Base-by-base conservation (phyloP, 148 eudicot genomes). In the Gaultheria prostrata region DNA sequence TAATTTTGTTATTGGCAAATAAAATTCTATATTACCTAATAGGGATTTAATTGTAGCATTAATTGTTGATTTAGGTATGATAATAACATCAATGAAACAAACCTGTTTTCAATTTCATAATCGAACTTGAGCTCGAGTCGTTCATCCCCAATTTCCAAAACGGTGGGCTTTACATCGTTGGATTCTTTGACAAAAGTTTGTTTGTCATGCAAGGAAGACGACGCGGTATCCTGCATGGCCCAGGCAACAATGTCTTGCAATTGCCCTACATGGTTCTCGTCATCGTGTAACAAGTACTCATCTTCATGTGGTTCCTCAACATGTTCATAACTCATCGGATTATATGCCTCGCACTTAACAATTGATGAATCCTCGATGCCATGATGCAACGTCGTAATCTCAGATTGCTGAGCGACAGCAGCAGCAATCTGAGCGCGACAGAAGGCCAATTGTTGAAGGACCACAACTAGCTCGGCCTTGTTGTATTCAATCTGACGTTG, bases 361-460 rank as follows among this genome's bases (percentile, higher is more conserved):
- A 51, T 50, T 21, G 50, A 28, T 12, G 24, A 17, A 13, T 79
- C 79, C 18, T 65, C 71, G 8, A 21, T 77, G 4, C 14, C 76
- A 13, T 51, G 35, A n/a, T 54, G 72, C 28, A 63, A 12, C 18
- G 35, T 54, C 0, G 54, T 67, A 2, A 73, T 77, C 2, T 51
- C 77, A 14, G 59, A 61, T 20, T 84, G 82, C 33, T 80, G 63
- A 53, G 85, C 14, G 8, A 54, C 85, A 3, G 86, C 79, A 6
- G 80, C 85, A 24, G 86, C 79, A 12, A 83, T 86, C 11, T 85
- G 91, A 12, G 94, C 91, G 11, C 92, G 88, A 69, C 88, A 93
- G 4, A 89, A 7, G 15, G 92, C 91, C 2, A 96, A 86, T 61
- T 94, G 97, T 78, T 91, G 94, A 4, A 89, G 78, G 11, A 93